Percentiles rank a stretch among this genome's conserved stretches.
phyloP scores from a whole-genome alignment of 768 basidiomycete species.

The Auricularia auricula-judae region DNA sequence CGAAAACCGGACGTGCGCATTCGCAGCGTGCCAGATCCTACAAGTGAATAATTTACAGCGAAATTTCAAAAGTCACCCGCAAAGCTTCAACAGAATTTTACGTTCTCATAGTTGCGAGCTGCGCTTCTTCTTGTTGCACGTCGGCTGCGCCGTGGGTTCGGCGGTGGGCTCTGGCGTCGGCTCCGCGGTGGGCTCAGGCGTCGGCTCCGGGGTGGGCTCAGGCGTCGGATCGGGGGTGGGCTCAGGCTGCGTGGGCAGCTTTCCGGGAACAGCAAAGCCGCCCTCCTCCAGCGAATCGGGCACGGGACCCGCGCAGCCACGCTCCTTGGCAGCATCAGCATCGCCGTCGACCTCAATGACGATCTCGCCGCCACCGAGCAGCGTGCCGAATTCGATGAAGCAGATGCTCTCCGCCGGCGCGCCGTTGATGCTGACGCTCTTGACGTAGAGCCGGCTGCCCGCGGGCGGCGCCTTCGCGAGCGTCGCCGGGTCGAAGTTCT shows the following conservation, averaged over 20 bases:
- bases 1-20: too few species aligned
- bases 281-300: constrained; percentile 33
- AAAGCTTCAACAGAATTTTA: too few species aligned
- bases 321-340: constrained; percentile 21
- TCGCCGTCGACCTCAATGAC: constrained; percentile 34
- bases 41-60: too few species aligned
- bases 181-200: too few species aligned
- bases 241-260: neutral
- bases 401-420: constrained; percentile 25
- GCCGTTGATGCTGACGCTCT: constrained; percentile 34
- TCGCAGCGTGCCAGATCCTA: too few species aligned
- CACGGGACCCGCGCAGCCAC: constrained; percentile 23
- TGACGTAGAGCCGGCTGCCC: constrained; percentile 32
- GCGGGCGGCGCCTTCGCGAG: constrained; percentile 27
- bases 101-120: too few species aligned
- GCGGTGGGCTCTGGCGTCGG: too few species aligned
- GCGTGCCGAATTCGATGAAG: constrained; percentile 33
- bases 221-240: too few species aligned
- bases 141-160: too few species aligned
- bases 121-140: too few species aligned
- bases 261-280: constrained; percentile 19
- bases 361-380: constrained; percentile 33
- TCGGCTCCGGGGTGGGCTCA: too few species aligned
- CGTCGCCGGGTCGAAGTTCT: constrained; percentile 28
- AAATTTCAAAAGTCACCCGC: too few species aligned